These are phyloP conservation scores for Chrysoporthe puriensis DNA, from an alignment of 2,329 filamentous ascomycete species.

Conservation along the genomic window DNA sequence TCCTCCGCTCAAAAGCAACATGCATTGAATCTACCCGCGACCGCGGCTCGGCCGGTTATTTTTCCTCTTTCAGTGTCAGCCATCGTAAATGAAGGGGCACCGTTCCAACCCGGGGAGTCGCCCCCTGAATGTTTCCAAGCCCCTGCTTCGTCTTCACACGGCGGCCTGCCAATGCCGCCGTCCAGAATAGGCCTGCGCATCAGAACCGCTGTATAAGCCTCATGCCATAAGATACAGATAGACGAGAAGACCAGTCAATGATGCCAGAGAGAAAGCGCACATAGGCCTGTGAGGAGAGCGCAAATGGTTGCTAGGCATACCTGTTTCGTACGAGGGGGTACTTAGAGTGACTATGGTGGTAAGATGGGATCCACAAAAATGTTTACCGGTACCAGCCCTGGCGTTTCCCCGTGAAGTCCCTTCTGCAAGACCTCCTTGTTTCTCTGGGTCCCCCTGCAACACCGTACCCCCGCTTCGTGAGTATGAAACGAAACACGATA, in stretches of 20 bases:
- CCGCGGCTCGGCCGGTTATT: conserved; percentile 19
- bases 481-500: conserved; percentile 24
- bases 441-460: neutral
- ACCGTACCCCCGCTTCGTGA: neutral
- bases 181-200: neutral
- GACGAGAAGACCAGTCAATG: neutral
- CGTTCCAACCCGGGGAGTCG: neutral
- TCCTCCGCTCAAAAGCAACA: conserved; percentile 1
- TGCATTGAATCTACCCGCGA: conserved; percentile 18
- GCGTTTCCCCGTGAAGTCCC: neutral
- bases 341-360: neutral
- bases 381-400: neutral
- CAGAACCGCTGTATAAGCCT: neutral
- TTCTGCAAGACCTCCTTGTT: neutral
- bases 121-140: conserved; percentile 4
- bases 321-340: neutral
- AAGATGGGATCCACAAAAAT: neutral
- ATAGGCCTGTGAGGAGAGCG: neutral
- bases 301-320: neutral
- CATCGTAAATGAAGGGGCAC: conserved; percentile 13
- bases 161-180: neutral
- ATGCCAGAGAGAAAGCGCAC: neutral
- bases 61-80: neutral
- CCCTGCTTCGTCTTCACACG: neutral
- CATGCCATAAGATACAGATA: neutral